These are phyloP conservation scores for Venturia asperata DNA, from an alignment of 2,329 filamentous ascomycete species.

Conservation along the genomic window DNA sequence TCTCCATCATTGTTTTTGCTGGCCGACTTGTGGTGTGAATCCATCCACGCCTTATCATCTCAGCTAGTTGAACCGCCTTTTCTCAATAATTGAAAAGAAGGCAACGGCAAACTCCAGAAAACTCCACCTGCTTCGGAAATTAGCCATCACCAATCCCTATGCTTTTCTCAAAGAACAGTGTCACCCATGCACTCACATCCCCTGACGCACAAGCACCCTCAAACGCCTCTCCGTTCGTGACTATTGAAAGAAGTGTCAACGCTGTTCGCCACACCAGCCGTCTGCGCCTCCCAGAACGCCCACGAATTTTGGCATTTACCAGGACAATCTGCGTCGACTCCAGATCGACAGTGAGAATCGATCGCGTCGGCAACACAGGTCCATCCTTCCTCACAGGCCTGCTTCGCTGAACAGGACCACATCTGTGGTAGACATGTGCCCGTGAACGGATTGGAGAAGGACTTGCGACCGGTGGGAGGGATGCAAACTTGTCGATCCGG, in stretches of 20 bases:
- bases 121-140: too few relatives aligned
- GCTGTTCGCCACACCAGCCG: not conserved
- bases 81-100: too few relatives aligned
- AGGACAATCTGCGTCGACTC: not conserved
- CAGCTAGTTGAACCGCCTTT: too few relatives aligned
- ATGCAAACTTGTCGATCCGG: not conserved
- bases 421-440: not conserved
- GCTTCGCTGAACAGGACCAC: not conserved
- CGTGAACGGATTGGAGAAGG: not conserved
- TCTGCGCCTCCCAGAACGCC: not conserved
- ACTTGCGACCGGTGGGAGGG: not conserved
- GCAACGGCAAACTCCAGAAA: too few relatives aligned
- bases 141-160: too few relatives aligned
- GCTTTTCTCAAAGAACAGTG: too few relatives aligned
- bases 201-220: not conserved
- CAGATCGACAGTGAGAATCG: not conserved
- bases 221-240: not conserved
- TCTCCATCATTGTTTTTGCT: too few relatives aligned
- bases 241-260: not conserved
- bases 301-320: slow-evolving; percentile 5
- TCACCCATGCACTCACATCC: too few relatives aligned
- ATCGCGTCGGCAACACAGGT: not conserved
- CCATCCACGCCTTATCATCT: too few relatives aligned
- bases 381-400: not conserved
- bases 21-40: too few relatives aligned